Evolutionary conservation across 225 moss, liverwort and hornwort genomes (phyloP).

Genomic region (Bryum argenteum): DNA sequence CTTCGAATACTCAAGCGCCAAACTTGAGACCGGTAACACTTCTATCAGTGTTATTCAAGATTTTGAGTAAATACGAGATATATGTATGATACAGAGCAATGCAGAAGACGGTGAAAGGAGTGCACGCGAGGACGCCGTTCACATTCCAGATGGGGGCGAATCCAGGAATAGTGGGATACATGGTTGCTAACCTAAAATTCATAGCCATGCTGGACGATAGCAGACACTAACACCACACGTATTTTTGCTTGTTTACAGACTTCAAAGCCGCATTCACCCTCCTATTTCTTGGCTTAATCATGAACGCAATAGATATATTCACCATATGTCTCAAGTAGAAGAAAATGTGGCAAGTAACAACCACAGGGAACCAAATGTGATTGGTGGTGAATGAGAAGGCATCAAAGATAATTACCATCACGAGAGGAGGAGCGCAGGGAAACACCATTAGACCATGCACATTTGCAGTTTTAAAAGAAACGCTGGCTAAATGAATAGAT

Average conservation of each 20-base stretch:
- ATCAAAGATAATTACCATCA: neutral
- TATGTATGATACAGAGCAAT: neutral
- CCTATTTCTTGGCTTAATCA: neutral
- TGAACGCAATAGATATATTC: neutral
- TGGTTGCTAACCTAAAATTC: neutral
- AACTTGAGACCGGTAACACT: neutral
- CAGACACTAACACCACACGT: neutral
- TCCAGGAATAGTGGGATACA: neutral
- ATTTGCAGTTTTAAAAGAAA: neutral
- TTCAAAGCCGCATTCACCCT: neutral
- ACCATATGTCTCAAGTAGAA: neutral
- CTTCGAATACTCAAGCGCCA: neutral
- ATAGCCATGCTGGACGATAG: neutral
- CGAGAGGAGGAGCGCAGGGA: neutral
- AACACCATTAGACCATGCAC: neutral
- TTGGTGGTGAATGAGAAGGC: neutral
- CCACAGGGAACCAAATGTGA: neutral
- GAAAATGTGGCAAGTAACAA: neutral
- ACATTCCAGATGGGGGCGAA: neutral
- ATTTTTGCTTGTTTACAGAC: neutral
- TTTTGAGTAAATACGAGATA: neutral
- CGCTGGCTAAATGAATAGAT: neutral
- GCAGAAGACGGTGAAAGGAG: neutral
- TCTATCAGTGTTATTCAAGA: neutral
- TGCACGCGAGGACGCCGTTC: neutral